Percentiles rank a stretch among this genome's conserved stretches.
phyloP scores from a whole-genome alignment of 345 rosid species.

The Alliaria petiolata region DNA sequence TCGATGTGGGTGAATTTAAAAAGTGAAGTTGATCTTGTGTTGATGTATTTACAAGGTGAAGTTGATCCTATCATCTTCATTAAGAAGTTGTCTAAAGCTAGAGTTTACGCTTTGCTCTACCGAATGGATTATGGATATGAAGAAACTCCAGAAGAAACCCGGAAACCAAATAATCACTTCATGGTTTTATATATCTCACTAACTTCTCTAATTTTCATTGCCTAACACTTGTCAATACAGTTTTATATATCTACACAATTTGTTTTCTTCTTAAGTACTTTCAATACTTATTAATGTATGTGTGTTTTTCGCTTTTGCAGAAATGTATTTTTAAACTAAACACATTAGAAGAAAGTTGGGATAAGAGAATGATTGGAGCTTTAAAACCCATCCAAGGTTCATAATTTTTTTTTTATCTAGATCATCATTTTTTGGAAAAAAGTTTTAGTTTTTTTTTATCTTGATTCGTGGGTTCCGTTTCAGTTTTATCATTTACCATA shows the following conservation, averaged over 20 bases:
- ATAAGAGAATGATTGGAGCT: slow-evolving; percentile 10
- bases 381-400: slow-evolving; percentile 28
- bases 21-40: background rate
- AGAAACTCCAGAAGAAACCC: slow-evolving; percentile 20
- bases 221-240: too few relatives aligned
- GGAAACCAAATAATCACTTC: slow-evolving; percentile 17
- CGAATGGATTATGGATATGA: slow-evolving; percentile 24
- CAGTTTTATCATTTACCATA: slow-evolving; percentile 27
- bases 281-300: background rate
- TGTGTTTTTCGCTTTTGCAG: background rate
- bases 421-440: background rate
- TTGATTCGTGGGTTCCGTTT: background rate
- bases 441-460: background rate
- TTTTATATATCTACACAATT: too few relatives aligned
- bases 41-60: slow-evolving; percentile 4
- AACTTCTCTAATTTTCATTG: too few relatives aligned
- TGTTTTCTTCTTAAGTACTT: too few relatives aligned
- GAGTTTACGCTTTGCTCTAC: background rate
- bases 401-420: background rate
- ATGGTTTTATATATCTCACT: too few relatives aligned
- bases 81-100: slow-evolving; percentile 15
- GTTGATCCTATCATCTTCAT: slow-evolving; percentile 21
- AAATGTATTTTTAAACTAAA: background rate
- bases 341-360: slow-evolving; percentile 13
- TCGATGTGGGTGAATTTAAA: too few relatives aligned